Percentiles rank a stretch among this genome's conserved stretches.
Evolutionary conservation across 2,329 filamentous ascomycete genomes (phyloP).

Genomic region (Ophiocordyceps camponoti-leonardi): DNA sequence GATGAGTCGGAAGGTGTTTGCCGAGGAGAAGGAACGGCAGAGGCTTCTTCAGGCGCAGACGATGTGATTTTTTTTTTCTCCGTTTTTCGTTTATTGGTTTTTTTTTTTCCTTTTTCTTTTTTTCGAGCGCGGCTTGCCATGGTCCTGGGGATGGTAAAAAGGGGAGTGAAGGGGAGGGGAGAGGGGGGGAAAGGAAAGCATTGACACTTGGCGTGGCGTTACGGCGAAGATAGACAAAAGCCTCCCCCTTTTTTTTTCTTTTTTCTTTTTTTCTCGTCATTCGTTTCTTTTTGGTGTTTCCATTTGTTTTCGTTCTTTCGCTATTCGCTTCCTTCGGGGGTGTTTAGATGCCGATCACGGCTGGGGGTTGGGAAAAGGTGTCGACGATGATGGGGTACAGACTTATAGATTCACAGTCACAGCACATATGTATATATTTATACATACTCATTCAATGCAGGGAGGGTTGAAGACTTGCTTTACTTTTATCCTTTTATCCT

Average conservation of each 20-base stretch:
- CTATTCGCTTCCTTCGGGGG: no score
- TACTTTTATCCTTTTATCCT: no score
- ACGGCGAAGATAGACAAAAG: not conserved
- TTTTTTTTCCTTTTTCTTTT: not conserved
- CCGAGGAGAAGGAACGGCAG: conserved; percentile 60
- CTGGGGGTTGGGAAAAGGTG: no score
- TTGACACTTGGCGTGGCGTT: not conserved
- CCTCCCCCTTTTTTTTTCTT: not conserved
- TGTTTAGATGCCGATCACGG: no score
- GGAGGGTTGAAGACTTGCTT: no score
- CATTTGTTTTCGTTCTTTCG: no score
- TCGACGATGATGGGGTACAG: no score
- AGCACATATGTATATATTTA: no score
- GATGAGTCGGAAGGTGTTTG: conserved; percentile 83
- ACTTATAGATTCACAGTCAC: no score
- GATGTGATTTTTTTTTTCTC: not conserved
- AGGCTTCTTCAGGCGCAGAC: not conserved
- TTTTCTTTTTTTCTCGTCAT: not conserved
- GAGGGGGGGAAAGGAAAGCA: not conserved
- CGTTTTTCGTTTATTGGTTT: not conserved
- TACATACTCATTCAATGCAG: no score
- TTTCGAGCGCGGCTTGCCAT: not conserved
- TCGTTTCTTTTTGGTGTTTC: not conserved
- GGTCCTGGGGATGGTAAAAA: no score
- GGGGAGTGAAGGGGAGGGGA: no score